These are phyloP conservation scores for Phialemonium atrogriseum DNA, from an alignment of 2,329 filamentous ascomycete genomes.

Conservation along the genomic window DNA sequence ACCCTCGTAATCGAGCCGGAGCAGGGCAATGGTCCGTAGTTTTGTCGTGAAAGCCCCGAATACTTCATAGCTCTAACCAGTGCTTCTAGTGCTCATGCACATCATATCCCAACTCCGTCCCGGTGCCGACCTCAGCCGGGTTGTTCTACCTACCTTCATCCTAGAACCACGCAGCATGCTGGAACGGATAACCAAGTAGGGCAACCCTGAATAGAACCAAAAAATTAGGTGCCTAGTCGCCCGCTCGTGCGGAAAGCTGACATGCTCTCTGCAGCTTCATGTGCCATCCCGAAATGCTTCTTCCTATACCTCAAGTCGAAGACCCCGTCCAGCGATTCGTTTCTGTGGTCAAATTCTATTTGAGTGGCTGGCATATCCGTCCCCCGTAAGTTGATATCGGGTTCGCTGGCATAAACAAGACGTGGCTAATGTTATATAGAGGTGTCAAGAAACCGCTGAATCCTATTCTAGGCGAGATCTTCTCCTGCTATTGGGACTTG, in stretches of 20 bases:
- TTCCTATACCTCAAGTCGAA: slow-evolving; percentile 79
- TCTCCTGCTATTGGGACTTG: slow-evolving; percentile 93
- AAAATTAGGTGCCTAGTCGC: too few species aligned
- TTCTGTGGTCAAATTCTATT: slow-evolving; percentile 93
- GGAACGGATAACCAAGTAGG: slow-evolving; percentile 95
- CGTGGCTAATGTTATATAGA: slow-evolving; percentile 36
- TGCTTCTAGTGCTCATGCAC: slow-evolving; percentile 70
- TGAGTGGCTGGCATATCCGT: slow-evolving; percentile 98
- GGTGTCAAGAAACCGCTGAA: slow-evolving; percentile 98
- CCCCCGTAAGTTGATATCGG: slow-evolving; percentile 71
- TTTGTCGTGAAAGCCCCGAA: neutral
- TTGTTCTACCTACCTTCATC: slow-evolving; percentile 95
- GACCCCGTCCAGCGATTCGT: slow-evolving; percentile 87
- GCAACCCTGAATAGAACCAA: too few species aligned
- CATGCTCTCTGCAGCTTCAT: slow-evolving; percentile 66
- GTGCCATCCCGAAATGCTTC: slow-evolving; percentile 93
- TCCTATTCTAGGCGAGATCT: slow-evolving; percentile 89
- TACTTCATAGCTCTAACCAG: slow-evolving; percentile 5
- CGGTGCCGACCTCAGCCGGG: slow-evolving; percentile 87
- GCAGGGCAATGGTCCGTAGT: slow-evolving; percentile 82
- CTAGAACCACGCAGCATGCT: slow-evolving; percentile 96
- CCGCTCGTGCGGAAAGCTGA: slow-evolving; percentile 5
- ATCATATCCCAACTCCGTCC: slow-evolving; percentile 96
- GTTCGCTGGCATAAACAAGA: too few species aligned
- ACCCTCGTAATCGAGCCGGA: slow-evolving; percentile 81